A percentile compares a stretch with the other conserved stretches of the same genome.
Conservation (phyloP, 2,329 filamentous ascomycete species). For the Periglandula ipomoeae region DNA sequence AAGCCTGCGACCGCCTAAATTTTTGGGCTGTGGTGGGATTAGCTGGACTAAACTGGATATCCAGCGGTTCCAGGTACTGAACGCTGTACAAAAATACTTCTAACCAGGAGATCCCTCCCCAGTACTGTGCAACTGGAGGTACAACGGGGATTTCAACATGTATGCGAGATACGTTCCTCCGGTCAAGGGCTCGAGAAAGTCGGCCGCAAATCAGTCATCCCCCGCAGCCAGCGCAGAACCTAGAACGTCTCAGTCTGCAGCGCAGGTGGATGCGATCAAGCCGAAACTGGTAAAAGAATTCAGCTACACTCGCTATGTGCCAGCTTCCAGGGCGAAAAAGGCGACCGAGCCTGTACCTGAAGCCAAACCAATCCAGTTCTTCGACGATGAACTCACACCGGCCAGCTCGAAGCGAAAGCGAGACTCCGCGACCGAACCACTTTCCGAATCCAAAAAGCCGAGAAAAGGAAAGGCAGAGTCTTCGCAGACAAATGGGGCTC, state of each 20-base stretch:
- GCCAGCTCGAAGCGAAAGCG: constrained; percentile 27
- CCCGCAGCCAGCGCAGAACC: constrained; percentile 4
- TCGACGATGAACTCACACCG: constrained; percentile 20
- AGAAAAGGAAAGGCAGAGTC: constrained; percentile 13
- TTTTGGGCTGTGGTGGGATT: constrained; percentile 19
- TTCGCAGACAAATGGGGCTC: constrained; percentile 8
- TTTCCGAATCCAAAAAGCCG: constrained; percentile 26
- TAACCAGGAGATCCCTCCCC: neutral
- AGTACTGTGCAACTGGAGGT: neutral
- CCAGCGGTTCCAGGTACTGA: neutral
- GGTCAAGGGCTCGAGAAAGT: constrained; percentile 14
- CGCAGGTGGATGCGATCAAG: neutral
- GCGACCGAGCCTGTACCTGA: constrained; percentile 1
- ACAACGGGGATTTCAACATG: constrained; percentile 17
- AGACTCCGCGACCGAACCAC: constrained; percentile 19
- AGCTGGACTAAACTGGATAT: neutral
- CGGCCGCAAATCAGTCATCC: constrained; percentile 6
- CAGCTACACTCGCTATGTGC: constrained; percentile 34
- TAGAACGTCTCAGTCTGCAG: constrained; percentile 2
- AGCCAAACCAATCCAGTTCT: constrained; percentile 14
- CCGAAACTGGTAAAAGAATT: constrained; percentile 14
- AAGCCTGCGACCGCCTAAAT: constrained; percentile 25
- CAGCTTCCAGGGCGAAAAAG: constrained; percentile 17
- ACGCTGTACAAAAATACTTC: neutral
- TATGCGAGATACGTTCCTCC: constrained; percentile 36